phyloP scores from a whole-genome alignment of 148 eudicot species.

The Heliamphora exappendiculata region DNA sequence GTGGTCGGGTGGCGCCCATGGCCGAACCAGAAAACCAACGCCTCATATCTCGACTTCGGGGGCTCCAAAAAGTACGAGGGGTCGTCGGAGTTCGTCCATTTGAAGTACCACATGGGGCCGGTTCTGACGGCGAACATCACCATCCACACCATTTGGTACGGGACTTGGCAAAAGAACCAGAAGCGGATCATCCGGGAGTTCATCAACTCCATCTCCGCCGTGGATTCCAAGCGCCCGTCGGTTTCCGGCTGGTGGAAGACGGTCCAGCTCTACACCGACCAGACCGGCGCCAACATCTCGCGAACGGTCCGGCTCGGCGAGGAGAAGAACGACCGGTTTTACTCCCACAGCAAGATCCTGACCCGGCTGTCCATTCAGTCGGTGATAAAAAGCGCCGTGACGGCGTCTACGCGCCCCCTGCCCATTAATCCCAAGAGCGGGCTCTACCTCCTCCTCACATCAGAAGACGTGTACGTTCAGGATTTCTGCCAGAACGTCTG shows the following conservation, averaged over 20 bases:
- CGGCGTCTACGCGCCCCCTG: conserved; percentile 55
- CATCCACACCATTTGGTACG: conserved; percentile 82
- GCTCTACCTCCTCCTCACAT: conserved; percentile 62
- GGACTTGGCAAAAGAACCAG: conserved; percentile 53
- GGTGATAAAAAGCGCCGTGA: conserved; percentile 62
- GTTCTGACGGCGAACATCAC: conserved; percentile 72
- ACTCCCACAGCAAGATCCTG: conserved; percentile 65
- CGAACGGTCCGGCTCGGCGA: conserved; percentile 42
- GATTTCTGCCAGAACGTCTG: conserved; percentile 74
- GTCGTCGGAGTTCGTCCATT: conserved; percentile 61
- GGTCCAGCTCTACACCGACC: conserved; percentile 74
- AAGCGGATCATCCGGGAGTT: conserved; percentile 76
- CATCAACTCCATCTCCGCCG: conserved; percentile 60
- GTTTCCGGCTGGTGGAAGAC: conserved; percentile 89
- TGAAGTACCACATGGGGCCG: conserved; percentile 93
- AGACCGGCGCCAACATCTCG: conserved; percentile 72
- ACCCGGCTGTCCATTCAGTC: conserved; percentile 73
- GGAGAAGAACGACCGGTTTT: conserved; percentile 74
- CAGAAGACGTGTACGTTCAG: conserved; percentile 70
- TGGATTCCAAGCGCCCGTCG: conserved; percentile 41
- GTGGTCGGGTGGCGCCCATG: conserved; percentile 59
- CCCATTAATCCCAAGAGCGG: conserved; percentile 66
- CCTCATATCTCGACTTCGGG: conserved; percentile 29
- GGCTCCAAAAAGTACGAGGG: conserved; percentile 69
- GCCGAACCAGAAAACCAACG: conserved; percentile 36